A percentile compares a stretch with the other conserved stretches of the same genome.
These are phyloP conservation scores for Saraca asoca DNA, from an alignment of 331 rosid species.

Conservation along the genomic window DNA sequence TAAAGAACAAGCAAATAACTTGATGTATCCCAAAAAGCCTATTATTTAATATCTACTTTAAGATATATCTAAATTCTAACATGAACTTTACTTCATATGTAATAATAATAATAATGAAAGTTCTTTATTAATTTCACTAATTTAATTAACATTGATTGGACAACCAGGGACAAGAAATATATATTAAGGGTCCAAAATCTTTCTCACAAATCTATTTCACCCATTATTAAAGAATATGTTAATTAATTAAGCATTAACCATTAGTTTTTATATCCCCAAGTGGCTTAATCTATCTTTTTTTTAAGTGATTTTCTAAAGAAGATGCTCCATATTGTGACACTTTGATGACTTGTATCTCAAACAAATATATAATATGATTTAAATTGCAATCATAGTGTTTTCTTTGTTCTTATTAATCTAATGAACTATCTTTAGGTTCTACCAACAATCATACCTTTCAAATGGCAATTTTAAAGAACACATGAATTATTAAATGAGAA, in stretches of 20 bases:
- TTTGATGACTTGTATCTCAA: constrained; percentile 37
- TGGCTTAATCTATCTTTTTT: constrained; percentile 45
- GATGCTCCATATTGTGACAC: constrained; percentile 42
- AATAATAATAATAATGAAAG: constrained; percentile 12
- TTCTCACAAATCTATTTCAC: constrained; percentile 29
- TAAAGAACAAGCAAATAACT: too few relatives aligned
- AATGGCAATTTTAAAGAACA: constrained; percentile 35
- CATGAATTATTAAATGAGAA: constrained; percentile 32
- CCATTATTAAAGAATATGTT: constrained; percentile 23
- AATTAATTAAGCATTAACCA: constrained; percentile 30
- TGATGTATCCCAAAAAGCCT: constrained; percentile 4
- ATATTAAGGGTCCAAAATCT: constrained; percentile 32
- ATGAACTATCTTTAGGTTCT: constrained; percentile 42
- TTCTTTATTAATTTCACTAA: background rate
- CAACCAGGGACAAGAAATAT: constrained; percentile 26
- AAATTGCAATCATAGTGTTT: constrained; percentile 35
- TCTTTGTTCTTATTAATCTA: constrained; percentile 40
- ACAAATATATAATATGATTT: constrained; percentile 2
- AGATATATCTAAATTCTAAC: constrained; percentile 24
- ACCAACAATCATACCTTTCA: constrained; percentile 45
- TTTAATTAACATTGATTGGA: constrained; percentile 27
- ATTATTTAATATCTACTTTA: constrained; percentile 9
- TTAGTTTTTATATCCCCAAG: constrained; percentile 41
- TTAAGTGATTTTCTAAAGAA: constrained; percentile 37
- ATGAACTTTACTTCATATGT: constrained; percentile 13